Evolutionary conservation across 352 stramenopile genomes (phyloP).

Genomic region (Globisporangium rhizosaccharum): DNA sequence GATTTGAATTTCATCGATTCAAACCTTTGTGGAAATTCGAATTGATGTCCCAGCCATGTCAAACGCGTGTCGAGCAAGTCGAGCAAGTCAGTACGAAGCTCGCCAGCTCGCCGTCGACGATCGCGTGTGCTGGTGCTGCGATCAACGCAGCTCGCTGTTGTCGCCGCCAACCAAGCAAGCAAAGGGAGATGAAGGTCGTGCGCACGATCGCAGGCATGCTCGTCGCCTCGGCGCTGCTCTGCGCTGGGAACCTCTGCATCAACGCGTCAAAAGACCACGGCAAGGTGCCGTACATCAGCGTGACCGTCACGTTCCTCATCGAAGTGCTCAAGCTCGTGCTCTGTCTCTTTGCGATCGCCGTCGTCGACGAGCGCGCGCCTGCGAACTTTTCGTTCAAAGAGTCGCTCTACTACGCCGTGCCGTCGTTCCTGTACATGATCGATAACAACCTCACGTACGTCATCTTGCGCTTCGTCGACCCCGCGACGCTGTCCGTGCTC

Average conservation of each 20-base stretch:
- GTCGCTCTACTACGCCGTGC: constrained; percentile 69
- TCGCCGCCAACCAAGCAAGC: background rate
- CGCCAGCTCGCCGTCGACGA: too few relatives aligned
- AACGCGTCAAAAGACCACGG: constrained; percentile 76
- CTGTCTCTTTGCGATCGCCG: constrained; percentile 36
- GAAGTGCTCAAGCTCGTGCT: constrained; percentile 76
- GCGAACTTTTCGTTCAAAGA: constrained; percentile 44
- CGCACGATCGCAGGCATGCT: constrained; percentile 63
- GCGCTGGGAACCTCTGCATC: constrained; percentile 79
- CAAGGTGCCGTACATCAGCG: constrained; percentile 76
- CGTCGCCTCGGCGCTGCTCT: constrained; percentile 60
- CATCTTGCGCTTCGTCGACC: constrained; percentile 84
- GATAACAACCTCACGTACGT: constrained; percentile 89
- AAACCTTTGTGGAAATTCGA: too few relatives aligned
- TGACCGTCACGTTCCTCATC: constrained; percentile 81
- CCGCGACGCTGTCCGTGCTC: constrained; percentile 78
- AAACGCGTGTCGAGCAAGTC: too few relatives aligned
- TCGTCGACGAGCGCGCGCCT: constrained; percentile 30
- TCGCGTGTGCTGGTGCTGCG: too few relatives aligned
- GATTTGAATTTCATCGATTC: too few relatives aligned
- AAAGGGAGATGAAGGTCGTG: constrained; percentile 30
- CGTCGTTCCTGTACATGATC: constrained; percentile 82
- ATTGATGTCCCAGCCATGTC: too few relatives aligned
- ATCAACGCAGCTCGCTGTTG: too few relatives aligned
- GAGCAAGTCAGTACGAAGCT: too few relatives aligned